Evolutionary conservation across 768 basidiomycete species (phyloP).

Genomic region (Phlegmacium glaucopus): DNA sequence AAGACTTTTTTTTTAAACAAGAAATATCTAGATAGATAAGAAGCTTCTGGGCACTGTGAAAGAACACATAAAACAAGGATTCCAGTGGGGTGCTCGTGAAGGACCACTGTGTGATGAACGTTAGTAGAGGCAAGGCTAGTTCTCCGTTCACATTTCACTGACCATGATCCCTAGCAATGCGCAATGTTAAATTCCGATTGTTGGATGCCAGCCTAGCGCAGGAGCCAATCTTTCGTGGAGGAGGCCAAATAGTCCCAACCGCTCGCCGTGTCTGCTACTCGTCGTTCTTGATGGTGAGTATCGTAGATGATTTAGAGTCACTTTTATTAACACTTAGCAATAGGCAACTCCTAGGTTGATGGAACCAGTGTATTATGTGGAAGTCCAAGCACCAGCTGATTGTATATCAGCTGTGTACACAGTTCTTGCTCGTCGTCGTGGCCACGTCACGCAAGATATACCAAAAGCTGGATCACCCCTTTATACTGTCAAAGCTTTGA

Average conservation of each 20-base stretch:
- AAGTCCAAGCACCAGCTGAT: conserved; percentile 98
- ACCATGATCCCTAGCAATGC: conserved; percentile 67
- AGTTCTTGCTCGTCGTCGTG: conserved; percentile 95
- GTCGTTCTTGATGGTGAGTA: conserved; percentile 92
- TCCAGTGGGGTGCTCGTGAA: conserved; percentile 99
- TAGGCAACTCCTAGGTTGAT: conserved; percentile 93
- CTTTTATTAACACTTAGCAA: conserved; percentile 12
- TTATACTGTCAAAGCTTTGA: conserved; percentile 97
- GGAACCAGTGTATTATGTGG: conserved; percentile 98
- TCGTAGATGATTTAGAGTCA: conserved; percentile 3
- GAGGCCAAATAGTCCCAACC: conserved; percentile 98
- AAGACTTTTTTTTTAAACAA: neutral
- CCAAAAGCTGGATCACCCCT: conserved; percentile 97
- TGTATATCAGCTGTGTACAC: conserved; percentile 99
- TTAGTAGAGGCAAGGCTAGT: conserved; percentile 43
- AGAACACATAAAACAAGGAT: conserved; percentile 97
- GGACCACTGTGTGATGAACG: conserved; percentile 98
- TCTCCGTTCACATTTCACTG: neutral
- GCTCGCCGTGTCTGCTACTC: conserved; percentile 99
- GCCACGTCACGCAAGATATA: conserved; percentile 98
- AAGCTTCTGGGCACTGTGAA: conserved; percentile 85
- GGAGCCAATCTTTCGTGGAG: conserved; percentile 97
- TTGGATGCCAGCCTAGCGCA: conserved; percentile 89
- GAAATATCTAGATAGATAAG: conserved; percentile 72
- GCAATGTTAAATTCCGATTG: conserved; percentile 97